A percentile compares a stretch with the other conserved stretches of the same genome.
These are phyloP conservation scores for Pyrenula massariospora DNA, from an alignment of 495 filamentous ascomycete genomes.

Conservation along the genomic window DNA sequence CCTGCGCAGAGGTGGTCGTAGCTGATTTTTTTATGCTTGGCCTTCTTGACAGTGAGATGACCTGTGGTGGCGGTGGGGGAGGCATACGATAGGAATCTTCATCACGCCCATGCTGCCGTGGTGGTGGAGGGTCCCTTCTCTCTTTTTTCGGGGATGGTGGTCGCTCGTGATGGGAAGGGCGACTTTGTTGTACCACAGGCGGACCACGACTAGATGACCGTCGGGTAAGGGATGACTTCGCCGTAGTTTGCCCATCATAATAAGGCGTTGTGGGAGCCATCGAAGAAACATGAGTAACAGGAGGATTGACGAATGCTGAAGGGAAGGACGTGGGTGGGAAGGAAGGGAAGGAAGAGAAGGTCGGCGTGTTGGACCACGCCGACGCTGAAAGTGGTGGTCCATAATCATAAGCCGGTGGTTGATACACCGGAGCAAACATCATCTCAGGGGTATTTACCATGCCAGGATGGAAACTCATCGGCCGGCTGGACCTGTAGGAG, in stretches of 20 bases:
- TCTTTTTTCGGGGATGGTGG: not conserved
- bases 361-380: conserved; percentile 19
- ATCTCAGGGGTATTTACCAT: conserved; percentile 16
- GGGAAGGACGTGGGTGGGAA: conserved; percentile 12
- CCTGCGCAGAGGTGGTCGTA: not conserved
- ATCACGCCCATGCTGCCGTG: conserved; percentile 14
- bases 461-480: conserved; percentile 32
- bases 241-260: conserved; percentile 7
- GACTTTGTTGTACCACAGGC: conserved; percentile 3
- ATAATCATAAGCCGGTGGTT: conserved; percentile 19
- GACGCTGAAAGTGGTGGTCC: conserved; percentile 26
- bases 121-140: conserved; percentile 2
- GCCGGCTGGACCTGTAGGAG: conserved; percentile 23
- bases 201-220: conserved; percentile 5
- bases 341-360: conserved; percentile 21
- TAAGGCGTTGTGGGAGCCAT: conserved; percentile 5
- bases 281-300: not conserved
- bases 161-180: conserved; percentile 8
- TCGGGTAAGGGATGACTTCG: conserved; percentile 9
- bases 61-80: conserved; percentile 28
- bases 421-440: conserved; percentile 19
- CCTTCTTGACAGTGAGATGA: not conserved
- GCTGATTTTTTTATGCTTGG: not conserved
- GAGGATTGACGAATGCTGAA: conserved; percentile 13
- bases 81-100: conserved; percentile 36